phyloP scores from a whole-genome alignment of 768 basidiomycete species.

The Myochromella boudieri region DNA sequence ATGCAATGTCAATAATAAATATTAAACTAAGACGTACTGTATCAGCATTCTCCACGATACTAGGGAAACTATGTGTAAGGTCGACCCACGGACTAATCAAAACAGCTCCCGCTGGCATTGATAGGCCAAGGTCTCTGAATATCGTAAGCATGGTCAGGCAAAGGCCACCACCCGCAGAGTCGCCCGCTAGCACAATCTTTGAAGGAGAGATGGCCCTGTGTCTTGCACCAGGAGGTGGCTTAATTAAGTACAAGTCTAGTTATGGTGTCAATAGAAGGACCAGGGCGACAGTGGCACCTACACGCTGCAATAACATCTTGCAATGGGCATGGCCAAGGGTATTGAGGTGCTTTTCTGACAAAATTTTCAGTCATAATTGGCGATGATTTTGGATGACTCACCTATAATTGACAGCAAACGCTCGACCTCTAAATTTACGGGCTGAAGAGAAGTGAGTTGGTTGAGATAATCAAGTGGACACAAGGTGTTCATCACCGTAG shows the following conservation, averaged over 20 bases:
- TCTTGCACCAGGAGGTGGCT: conserved; percentile 60
- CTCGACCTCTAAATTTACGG: conserved; percentile 68
- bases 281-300: conserved; percentile 23
- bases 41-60: conserved; percentile 63
- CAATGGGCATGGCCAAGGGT: conserved; percentile 77
- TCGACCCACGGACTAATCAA: conserved; percentile 85
- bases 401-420: conserved; percentile 63
- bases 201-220: conserved; percentile 65
- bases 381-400: not conserved
- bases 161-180: conserved; percentile 75
- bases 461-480: not conserved
- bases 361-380: conserved; percentile 10
- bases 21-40: conserved; percentile 40
- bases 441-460: conserved; percentile 37
- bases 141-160: conserved; percentile 59
- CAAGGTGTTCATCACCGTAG: conserved; percentile 42
- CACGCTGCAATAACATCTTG: conserved; percentile 80
- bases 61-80: conserved; percentile 83
- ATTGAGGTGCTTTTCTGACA: conserved; percentile 74
- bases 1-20: not conserved
- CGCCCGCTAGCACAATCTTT: conserved; percentile 76
- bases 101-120: conserved; percentile 73
- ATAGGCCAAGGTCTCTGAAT: conserved; percentile 68
- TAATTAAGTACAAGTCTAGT: conserved; percentile 70
- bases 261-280: not conserved